A percentile compares a stretch with the other conserved stretches of the same genome.
Evolutionary conservation across 495 filamentous ascomycete species (phyloP).

Genomic region (Tuber borchii): DNA sequence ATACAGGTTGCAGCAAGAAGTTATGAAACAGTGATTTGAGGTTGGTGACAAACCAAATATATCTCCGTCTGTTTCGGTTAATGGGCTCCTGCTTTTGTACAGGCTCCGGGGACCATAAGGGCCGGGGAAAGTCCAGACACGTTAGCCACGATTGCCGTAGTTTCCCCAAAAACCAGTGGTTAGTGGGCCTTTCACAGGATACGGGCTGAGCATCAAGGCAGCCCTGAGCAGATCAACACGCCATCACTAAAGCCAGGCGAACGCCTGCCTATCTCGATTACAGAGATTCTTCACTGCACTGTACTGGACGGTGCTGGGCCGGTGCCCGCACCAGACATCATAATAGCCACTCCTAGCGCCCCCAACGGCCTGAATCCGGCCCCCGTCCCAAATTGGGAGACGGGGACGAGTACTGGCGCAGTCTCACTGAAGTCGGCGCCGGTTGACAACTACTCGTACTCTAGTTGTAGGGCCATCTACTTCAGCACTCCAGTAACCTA

Average conservation of each 20-base stretch:
- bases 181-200: background rate
- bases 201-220: background rate
- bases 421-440: too few species aligned
- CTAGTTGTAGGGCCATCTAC: background rate
- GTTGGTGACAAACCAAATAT: too few species aligned
- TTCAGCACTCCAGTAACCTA: background rate
- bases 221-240: background rate
- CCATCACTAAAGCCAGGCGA: background rate
- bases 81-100: too few species aligned
- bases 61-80: too few species aligned
- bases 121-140: too few species aligned
- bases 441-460: background rate
- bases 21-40: too few species aligned
- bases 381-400: background rate
- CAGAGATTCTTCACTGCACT: background rate
- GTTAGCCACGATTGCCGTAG: background rate
- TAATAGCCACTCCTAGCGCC: too few species aligned
- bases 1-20: too few species aligned
- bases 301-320: background rate
- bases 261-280: background rate
- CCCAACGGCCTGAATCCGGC: background rate
- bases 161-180: background rate
- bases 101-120: too few species aligned
- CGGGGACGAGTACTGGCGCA: too few species aligned
- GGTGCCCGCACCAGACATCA: too few species aligned